Base-by-base conservation (phyloP, 2,329 filamentous ascomycete species). In the Fusarium sp. region DNA sequence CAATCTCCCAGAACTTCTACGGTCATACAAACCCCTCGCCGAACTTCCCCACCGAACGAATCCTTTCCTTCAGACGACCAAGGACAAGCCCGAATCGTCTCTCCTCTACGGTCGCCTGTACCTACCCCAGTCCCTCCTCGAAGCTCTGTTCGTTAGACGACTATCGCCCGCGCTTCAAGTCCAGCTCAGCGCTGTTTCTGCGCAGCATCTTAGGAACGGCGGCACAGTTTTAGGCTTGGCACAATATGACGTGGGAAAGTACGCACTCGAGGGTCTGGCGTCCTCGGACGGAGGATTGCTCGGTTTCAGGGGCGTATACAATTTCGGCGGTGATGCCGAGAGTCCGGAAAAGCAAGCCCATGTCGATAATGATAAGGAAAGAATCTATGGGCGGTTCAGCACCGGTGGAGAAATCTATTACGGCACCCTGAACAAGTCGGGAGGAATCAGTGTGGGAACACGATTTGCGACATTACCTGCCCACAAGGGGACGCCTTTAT, bases 351-450 rank as follows among this genome's bases (percentile, higher is more conserved):
- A 75, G 5, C 61, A 71, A n/a, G 54, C 34, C 8, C 49, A 45
- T 22, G 30, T 59, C 15, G 73, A 75, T 6, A 71, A 70, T 40
- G 84, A 88, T 45, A 83, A 80, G 63, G 90, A 92, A 77, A 88
- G 86, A 73, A 89, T 91, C 63, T 92, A 90, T 82, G 95, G 92
- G 11, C 90, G 95, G 22, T 94, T 98, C 78, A 97, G 93, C 76
- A 93, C 93, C 5, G 96, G 96, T 38, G 95, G 91, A 59, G 96
- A 99, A 81, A 86, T 97, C 38, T 99, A 98, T 83, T 99, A 99
- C 83, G 96, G 95, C 24, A 91, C 95, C 1, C 83, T 98, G 63
- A 98, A 98, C 79, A 98, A 98, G 78, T 94, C 94, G 24, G 93
- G 95, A 51, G 96, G 96, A 49, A 89, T 98, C 78, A 97, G 94